A percentile compares a stretch with the other conserved stretches of the same genome.
phyloP scores from a whole-genome alignment of 352 stramenopile species.

The Phytophthora sojae region DNA sequence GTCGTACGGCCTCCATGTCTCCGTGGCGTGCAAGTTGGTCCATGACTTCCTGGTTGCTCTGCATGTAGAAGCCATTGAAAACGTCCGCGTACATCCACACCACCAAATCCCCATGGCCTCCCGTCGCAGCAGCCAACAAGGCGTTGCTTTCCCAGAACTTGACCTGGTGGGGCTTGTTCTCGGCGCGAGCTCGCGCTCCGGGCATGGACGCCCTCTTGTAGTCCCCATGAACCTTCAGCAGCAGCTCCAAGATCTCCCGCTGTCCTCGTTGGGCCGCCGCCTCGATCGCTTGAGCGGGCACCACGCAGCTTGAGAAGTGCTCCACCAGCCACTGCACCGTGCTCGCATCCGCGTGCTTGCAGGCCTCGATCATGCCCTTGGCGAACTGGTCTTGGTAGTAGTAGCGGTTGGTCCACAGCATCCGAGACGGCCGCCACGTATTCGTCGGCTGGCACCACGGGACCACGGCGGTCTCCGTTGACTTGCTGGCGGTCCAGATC shows the following conservation, averaged over 20 bases:
- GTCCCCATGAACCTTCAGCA: conserved; percentile 23
- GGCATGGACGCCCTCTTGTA: conserved; percentile 27
- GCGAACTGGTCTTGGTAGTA: conserved; percentile 40
- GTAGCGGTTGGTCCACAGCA: conserved; percentile 35
- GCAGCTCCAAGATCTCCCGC: conserved; percentile 22
- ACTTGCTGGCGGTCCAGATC: conserved; percentile 27
- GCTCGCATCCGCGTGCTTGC: conserved; percentile 18
- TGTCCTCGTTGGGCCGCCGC: conserved; percentile 18
- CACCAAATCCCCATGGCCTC: conserved; percentile 30
- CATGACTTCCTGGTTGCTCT: conserved; percentile 35
- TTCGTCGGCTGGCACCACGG: conserved; percentile 28
- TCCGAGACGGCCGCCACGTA: conserved; percentile 23
- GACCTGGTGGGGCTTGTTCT: conserved; percentile 30
- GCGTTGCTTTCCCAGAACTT: conserved; percentile 43
- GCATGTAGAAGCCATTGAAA: conserved; percentile 31
- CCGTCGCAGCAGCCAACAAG: conserved; percentile 25
- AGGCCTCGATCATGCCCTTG: conserved; percentile 24
- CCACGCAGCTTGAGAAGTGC: conserved; percentile 23
- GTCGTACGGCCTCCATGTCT: conserved; percentile 13
- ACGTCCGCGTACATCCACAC: conserved; percentile 34
- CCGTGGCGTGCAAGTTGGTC: conserved; percentile 29
- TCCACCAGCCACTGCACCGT: conserved; percentile 32
- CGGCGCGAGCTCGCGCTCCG: neutral
- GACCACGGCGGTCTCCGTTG: conserved; percentile 9
- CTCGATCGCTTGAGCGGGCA: conserved; percentile 28